Evolutionary conservation across 2,329 filamentous ascomycete genomes (phyloP).

Genomic region (Amauroascus verrucosus): DNA sequence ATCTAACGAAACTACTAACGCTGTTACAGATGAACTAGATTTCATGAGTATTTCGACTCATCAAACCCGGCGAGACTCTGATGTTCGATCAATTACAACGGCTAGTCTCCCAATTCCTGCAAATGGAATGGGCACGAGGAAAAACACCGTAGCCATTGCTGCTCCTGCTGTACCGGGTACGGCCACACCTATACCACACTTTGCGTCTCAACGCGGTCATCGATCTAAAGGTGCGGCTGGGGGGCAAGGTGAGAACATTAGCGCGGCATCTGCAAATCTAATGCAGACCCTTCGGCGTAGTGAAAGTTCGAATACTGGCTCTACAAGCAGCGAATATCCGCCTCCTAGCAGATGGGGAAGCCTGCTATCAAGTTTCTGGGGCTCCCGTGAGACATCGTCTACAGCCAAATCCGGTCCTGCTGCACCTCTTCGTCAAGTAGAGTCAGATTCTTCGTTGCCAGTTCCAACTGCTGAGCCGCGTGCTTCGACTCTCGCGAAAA

Average conservation of each 20-base stretch:
- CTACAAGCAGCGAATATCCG: constrained; percentile 38
- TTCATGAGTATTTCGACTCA: constrained; percentile 19
- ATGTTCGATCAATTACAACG: constrained; percentile 36
- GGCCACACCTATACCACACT: constrained; percentile 45
- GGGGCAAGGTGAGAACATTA: constrained; percentile 25
- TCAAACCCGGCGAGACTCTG: constrained; percentile 31
- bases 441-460: neutral
- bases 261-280: constrained; percentile 46
- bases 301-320: constrained; percentile 40
- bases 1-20: constrained; percentile 34
- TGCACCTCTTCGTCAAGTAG: constrained; percentile 10
- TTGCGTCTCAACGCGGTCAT: constrained; percentile 35
- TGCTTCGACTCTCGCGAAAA: neutral
- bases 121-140: constrained; percentile 33
- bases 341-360: constrained; percentile 45
- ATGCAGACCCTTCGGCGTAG: constrained; percentile 45
- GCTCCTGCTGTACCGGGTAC: constrained; percentile 43
- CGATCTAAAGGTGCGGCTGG: neutral
- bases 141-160: constrained; percentile 42
- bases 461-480: neutral
- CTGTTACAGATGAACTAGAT: constrained; percentile 28
- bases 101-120: constrained; percentile 38
- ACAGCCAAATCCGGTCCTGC: constrained; percentile 28
- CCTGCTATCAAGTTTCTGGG: constrained; percentile 48
- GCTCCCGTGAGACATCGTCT: constrained; percentile 40